Conservation (phyloP, 257 asterid genomes). For the Solanum arcanum region DNA sequence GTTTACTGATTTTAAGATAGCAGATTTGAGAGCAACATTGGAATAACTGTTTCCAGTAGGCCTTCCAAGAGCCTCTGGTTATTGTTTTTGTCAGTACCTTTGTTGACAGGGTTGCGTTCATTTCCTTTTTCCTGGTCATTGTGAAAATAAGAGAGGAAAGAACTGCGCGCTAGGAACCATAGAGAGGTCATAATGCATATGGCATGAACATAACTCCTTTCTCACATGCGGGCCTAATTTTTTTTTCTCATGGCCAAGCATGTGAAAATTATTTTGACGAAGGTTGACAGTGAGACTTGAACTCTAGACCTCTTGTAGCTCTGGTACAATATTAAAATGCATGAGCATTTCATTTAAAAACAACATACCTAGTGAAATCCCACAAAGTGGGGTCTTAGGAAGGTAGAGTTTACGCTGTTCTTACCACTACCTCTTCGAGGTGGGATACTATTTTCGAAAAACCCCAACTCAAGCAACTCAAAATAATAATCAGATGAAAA, state of each 20-base stretch:
- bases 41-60: not conserved
- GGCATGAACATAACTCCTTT: not conserved
- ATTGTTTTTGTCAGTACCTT: not conserved
- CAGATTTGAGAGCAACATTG: not conserved
- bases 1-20: not conserved
- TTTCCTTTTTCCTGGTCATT: not conserved
- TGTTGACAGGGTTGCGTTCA: not conserved
- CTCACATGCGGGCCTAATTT: not conserved
- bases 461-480: too few species aligned
- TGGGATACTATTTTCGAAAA: not conserved
- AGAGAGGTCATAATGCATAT: not conserved
- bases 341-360: not conserved
- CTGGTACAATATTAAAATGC: not conserved
- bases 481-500: too few species aligned
- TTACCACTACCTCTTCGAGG: not conserved
- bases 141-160: not conserved
- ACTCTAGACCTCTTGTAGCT: not conserved
- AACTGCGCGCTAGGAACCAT: not conserved
- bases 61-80: not conserved
- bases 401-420: not conserved
- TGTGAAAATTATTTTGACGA: not conserved
- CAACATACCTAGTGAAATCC: not conserved
- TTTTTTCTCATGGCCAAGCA: not conserved
- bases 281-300: not conserved
- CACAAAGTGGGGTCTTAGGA: not conserved